These are phyloP conservation scores for Hyphochytrium catenoides DNA, from an alignment of 352 stramenopile species.

Conservation along the genomic window DNA sequence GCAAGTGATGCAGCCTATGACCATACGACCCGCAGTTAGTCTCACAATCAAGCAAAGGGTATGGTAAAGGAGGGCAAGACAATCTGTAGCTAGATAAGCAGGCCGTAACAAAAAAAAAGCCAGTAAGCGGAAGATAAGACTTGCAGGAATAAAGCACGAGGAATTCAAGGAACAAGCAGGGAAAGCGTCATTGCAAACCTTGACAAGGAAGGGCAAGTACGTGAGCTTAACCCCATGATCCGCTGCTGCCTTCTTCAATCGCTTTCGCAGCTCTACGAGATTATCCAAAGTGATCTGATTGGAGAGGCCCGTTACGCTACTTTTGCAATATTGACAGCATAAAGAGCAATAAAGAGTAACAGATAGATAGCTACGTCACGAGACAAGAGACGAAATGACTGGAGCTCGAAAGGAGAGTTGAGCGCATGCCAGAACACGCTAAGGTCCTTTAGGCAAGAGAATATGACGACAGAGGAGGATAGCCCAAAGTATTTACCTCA, in stretches of 20 bases:
- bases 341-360: slow-evolving; percentile 1
- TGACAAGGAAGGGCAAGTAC: slow-evolving; percentile 92
- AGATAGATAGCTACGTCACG: neutral
- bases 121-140: too few species aligned
- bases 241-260: slow-evolving; percentile 62
- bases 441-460: too few species aligned
- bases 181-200: too few species aligned
- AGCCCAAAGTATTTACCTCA: slow-evolving; percentile 59
- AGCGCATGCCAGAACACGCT: too few species aligned
- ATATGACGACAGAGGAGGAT: too few species aligned
- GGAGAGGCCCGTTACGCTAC: neutral
- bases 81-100: too few species aligned
- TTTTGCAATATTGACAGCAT: neutral
- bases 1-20: slow-evolving; percentile 67
- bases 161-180: too few species aligned
- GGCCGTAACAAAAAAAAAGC: too few species aligned
- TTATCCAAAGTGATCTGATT: slow-evolving; percentile 65
- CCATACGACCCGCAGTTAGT: too few species aligned
- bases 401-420: too few species aligned
- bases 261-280: slow-evolving; percentile 49
- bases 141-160: neutral
- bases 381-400: neutral
- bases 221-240: slow-evolving; percentile 64
- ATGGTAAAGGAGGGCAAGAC: too few species aligned
- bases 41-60: too few species aligned